Conservation (phyloP, 345 rosid genomes). For the Lepidium didymum region DNA sequence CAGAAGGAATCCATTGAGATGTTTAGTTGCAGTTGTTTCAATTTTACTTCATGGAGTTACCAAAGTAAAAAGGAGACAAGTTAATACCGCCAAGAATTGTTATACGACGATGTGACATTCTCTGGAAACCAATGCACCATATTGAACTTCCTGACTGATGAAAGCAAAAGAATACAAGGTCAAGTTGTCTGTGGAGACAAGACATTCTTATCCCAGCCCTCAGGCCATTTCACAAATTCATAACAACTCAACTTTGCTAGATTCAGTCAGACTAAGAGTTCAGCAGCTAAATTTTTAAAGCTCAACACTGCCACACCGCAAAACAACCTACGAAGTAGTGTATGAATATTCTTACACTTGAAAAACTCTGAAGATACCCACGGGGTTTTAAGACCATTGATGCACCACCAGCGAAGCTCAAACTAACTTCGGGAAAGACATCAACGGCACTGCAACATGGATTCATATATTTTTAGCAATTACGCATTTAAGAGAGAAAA, state of each 20-base stretch:
- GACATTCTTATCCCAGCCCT: background rate
- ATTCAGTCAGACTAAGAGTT: slow-evolving; percentile 1
- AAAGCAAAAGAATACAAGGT: background rate
- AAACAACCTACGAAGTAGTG: background rate
- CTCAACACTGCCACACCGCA: background rate
- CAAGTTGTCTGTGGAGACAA: background rate
- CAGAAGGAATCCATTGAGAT: background rate
- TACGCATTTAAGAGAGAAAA: background rate
- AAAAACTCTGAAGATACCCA: slow-evolving; percentile 71
- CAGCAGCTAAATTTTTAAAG: background rate
- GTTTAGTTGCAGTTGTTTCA: background rate
- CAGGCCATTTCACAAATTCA: background rate
- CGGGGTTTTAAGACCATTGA: slow-evolving; percentile 58
- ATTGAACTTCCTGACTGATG: slow-evolving; percentile 57
- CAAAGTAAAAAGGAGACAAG: background rate
- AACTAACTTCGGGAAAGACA: slow-evolving; percentile 73
- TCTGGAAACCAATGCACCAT: slow-evolving; percentile 93
- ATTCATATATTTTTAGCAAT: slow-evolving; percentile 9
- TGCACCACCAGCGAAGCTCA: slow-evolving; percentile 82
- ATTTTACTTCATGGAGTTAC: background rate
- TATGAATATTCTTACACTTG: slow-evolving; percentile 51
- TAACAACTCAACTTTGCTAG: background rate
- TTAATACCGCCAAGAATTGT: slow-evolving; percentile 85
- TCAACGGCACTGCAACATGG: slow-evolving; percentile 44
- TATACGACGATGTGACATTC: slow-evolving; percentile 51